Percentiles rank a stretch among this genome's conserved stretches.
Evolutionary conservation across 768 basidiomycete genomes (phyloP).

Genomic region (Phlebiopsis flavidoalba): DNA sequence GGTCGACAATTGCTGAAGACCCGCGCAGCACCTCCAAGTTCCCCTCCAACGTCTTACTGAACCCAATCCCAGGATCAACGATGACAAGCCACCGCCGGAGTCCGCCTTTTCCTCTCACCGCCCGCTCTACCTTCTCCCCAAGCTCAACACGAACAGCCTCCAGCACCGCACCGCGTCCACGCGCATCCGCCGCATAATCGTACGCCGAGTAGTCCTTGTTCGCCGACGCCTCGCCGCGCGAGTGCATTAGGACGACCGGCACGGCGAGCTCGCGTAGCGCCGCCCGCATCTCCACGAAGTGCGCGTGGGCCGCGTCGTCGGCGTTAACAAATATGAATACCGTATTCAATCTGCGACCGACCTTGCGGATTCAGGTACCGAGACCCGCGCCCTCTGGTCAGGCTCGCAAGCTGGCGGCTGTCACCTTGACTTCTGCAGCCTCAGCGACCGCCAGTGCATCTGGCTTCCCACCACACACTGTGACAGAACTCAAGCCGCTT

Average conservation of each 20-base stretch:
- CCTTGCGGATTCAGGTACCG: background rate
- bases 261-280: conserved; percentile 59
- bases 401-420: conserved; percentile 30
- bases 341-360: background rate
- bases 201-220: conserved; percentile 63
- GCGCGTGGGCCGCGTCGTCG: conserved; percentile 28
- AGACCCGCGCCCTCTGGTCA: background rate
- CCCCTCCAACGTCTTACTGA: conserved; percentile 78
- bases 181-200: conserved; percentile 33
- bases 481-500: conserved; percentile 28
- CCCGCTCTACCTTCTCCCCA: conserved; percentile 56
- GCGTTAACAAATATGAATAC: conserved; percentile 4
- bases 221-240: conserved; percentile 73
- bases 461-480: conserved; percentile 65
- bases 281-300: conserved; percentile 57
- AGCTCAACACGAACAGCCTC: conserved; percentile 69
- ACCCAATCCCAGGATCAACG: conserved; percentile 90
- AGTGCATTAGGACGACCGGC: conserved; percentile 93
- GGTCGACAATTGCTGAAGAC: conserved; percentile 40
- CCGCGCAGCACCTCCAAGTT: conserved; percentile 66
- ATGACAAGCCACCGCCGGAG: conserved; percentile 86
- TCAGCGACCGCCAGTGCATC: conserved; percentile 62
- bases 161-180: conserved; percentile 41
- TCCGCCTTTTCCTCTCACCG: conserved; percentile 65
- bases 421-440: conserved; percentile 60